A percentile compares a stretch with the other conserved stretches of the same genome.
Conservation (phyloP, 1,284 basidiomycete genomes). For the Moesziomyces aphidis region DNA sequence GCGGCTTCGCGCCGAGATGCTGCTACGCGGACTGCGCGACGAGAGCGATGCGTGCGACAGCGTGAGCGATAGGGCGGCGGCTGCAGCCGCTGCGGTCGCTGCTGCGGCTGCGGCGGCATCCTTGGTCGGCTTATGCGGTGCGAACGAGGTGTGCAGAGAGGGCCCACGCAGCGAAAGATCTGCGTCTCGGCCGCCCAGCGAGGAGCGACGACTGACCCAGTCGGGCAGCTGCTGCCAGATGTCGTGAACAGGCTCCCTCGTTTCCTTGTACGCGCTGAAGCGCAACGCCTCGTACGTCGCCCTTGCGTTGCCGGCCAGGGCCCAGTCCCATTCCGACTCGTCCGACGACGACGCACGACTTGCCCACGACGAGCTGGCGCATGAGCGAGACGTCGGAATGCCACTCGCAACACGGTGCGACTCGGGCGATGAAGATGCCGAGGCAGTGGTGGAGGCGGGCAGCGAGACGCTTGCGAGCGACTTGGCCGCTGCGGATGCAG, state of each 20-base stretch:
- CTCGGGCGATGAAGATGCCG: constrained; percentile 23
- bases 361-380: constrained; percentile 14
- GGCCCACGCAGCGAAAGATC: constrained; percentile 35
- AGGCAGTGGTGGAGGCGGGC: constrained; percentile 17
- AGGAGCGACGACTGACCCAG: constrained; percentile 44
- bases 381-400: constrained; percentile 12
- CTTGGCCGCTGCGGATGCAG: background rate
- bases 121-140: constrained; percentile 5
- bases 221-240: constrained; percentile 50
- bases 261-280: constrained; percentile 33
- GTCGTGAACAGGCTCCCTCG: constrained; percentile 36
- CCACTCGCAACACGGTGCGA: constrained; percentile 3
- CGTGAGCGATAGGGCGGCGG: constrained; percentile 9
- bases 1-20: constrained; percentile 33
- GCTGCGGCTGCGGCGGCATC: constrained; percentile 9
- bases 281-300: constrained; percentile 31
- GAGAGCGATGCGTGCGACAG: constrained; percentile 23
- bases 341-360: constrained; percentile 9
- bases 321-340: constrained; percentile 52
- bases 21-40: constrained; percentile 33
- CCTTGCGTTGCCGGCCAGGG: constrained; percentile 32
- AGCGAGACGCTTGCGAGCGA: constrained; percentile 6
- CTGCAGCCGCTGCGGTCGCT: constrained; percentile 5
- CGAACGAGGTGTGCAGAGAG: constrained; percentile 17
- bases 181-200: constrained; percentile 38